These are phyloP conservation scores for Actinomortierella ambigua DNA, from an alignment of 371 early-diverging fungal species.

Conservation along the genomic window DNA sequence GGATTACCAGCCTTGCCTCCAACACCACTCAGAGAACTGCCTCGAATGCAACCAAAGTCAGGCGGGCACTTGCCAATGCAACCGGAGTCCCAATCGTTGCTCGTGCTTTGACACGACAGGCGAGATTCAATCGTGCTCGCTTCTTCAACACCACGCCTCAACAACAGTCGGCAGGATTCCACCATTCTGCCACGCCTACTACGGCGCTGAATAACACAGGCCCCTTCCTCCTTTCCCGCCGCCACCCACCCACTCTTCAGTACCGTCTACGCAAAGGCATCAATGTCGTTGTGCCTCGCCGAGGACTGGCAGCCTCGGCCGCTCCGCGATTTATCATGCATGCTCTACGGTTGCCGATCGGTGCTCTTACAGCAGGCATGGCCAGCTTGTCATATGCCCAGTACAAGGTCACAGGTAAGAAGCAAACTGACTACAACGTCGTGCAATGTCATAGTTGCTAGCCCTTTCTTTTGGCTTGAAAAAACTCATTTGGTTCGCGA, in stretches of 20 bases:
- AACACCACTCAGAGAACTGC: too few species aligned
- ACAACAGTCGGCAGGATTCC: too few species aligned
- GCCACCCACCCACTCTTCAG: constrained; percentile 25
- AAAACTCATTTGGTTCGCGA: not conserved
- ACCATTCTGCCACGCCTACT: not conserved
- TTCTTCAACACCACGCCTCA: too few species aligned
- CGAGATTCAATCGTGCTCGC: too few species aligned
- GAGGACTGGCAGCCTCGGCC: constrained; percentile 44
- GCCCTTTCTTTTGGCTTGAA: not conserved
- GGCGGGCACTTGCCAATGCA: too few species aligned
- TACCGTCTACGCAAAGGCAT: constrained; percentile 15
- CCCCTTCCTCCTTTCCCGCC: constrained; percentile 37
- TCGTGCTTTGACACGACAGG: too few species aligned
- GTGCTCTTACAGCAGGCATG: constrained; percentile 58
- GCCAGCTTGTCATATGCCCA: constrained; percentile 52
- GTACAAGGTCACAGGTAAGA: constrained; percentile 59
- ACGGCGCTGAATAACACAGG: not conserved
- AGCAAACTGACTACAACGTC: too few species aligned
- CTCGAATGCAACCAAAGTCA: too few species aligned
- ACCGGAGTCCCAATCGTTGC: too few species aligned
- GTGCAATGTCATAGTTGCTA: not conserved
- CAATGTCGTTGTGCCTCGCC: constrained; percentile 21
- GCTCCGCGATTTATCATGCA: constrained; percentile 49
- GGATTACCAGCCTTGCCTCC: too few species aligned
- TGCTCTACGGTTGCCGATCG: constrained; percentile 58